phyloP scores from a whole-genome alignment of 768 basidiomycete genomes.

The Tylopilus plumbeoviolaceoides region DNA sequence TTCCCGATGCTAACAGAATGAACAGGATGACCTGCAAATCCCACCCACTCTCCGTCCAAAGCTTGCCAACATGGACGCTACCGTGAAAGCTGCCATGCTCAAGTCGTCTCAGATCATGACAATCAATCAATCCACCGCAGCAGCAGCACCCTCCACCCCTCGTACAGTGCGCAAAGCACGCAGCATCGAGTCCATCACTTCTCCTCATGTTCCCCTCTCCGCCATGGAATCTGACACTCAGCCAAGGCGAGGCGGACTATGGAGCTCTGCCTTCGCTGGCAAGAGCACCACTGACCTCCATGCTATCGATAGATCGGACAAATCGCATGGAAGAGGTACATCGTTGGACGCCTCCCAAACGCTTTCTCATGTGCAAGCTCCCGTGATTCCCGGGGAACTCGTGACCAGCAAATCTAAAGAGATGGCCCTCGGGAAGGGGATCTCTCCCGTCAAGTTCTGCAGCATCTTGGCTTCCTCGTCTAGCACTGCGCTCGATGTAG shows the following conservation, averaged over 20 bases:
- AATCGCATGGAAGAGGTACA: constrained; percentile 50
- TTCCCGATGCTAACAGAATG: constrained; percentile 1
- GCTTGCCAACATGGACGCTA: constrained; percentile 73
- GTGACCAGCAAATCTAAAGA: constrained; percentile 47
- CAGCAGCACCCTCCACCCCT: constrained; percentile 41
- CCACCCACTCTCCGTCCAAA: constrained; percentile 74
- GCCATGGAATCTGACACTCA: constrained; percentile 35
- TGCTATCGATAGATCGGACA: constrained; percentile 25
- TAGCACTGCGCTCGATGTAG: constrained; percentile 77
- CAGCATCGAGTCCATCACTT: constrained; percentile 67
- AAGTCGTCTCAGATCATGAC: constrained; percentile 74
- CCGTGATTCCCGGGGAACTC: constrained; percentile 35
- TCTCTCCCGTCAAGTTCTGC: constrained; percentile 64
- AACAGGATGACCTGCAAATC: constrained; percentile 86
- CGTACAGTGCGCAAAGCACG: constrained; percentile 62
- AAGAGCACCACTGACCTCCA: constrained; percentile 31
- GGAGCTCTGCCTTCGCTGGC: constrained; percentile 26
- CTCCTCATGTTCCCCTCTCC: constrained; percentile 42
- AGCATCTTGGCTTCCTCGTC: constrained; percentile 63
- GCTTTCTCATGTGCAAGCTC: constrained; percentile 51
- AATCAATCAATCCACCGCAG: constrained; percentile 33
- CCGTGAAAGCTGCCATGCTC: constrained; percentile 89
- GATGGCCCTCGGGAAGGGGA: constrained; percentile 48
- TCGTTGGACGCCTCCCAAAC: constrained; percentile 55
- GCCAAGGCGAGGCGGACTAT: constrained; percentile 22